Percentiles rank a stretch among this genome's conserved stretches.
Conservation (phyloP, 495 filamentous ascomycete species). For the Tricharina praecox region DNA sequence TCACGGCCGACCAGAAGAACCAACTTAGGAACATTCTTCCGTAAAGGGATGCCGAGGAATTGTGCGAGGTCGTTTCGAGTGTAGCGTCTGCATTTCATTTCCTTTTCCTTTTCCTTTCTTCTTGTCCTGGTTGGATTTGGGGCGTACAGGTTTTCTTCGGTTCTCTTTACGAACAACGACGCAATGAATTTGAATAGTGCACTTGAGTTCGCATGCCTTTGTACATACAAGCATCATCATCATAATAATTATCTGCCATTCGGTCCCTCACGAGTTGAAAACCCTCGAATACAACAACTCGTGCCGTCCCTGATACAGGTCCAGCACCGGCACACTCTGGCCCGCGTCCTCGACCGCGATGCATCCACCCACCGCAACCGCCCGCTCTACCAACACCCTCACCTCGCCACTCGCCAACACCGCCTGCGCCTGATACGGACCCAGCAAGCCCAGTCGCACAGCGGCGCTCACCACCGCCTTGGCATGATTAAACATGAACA, state of each 20-base stretch:
- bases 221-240: too few species aligned
- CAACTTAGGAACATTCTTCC: slow-evolving; percentile 58
- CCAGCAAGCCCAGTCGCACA: slow-evolving; percentile 73
- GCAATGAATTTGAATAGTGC: too few species aligned
- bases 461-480: slow-evolving; percentile 79
- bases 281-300: slow-evolving; percentile 92
- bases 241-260: too few species aligned
- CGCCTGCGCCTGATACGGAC: slow-evolving; percentile 81
- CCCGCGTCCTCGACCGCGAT: slow-evolving; percentile 55
- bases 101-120: too few species aligned
- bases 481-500: slow-evolving; percentile 74
- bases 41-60: slow-evolving; percentile 3
- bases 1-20: slow-evolving; percentile 61
- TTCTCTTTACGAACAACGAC: too few species aligned
- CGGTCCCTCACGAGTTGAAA: slow-evolving; percentile 56
- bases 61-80: too few species aligned
- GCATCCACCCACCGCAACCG: slow-evolving; percentile 42
- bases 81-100: too few species aligned
- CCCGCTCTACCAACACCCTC: slow-evolving; percentile 42
- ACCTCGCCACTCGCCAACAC: slow-evolving; percentile 52
- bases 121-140: too few species aligned
- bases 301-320: slow-evolving; percentile 89
- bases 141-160: too few species aligned
- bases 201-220: too few species aligned
- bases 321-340: slow-evolving; percentile 72